Conservation (phyloP, 306 rosid genomes). For the Inga leiocalycina region DNA sequence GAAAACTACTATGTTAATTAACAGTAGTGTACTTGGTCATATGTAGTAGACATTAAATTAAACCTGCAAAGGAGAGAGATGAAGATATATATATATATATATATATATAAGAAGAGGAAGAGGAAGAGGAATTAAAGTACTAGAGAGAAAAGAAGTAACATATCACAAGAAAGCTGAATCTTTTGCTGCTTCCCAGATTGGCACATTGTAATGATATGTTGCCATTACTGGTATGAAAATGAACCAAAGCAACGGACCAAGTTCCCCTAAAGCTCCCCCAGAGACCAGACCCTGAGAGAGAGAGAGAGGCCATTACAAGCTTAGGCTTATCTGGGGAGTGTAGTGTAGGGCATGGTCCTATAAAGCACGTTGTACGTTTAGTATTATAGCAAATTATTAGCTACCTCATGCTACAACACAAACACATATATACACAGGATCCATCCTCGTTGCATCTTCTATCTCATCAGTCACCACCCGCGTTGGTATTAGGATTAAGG, state of each 20-base stretch:
- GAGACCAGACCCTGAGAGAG: background rate
- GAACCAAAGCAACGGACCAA: background rate
- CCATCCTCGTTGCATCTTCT: background rate
- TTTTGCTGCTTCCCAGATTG: background rate
- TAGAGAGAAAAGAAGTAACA: background rate
- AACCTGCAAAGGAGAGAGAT: background rate
- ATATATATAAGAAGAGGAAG: background rate
- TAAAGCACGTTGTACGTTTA: background rate
- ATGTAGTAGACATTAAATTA: too few species aligned
- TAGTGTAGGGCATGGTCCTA: constrained; percentile 1
- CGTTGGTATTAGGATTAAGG: too few species aligned
- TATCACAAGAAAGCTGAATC: background rate
- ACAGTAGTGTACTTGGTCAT: background rate
- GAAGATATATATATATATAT: background rate
- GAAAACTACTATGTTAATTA: background rate
- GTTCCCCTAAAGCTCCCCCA: background rate
- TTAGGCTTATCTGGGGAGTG: constrained; percentile 17
- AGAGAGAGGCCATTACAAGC: background rate
- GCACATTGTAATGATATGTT: constrained; percentile 6
- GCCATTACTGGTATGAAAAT: background rate
- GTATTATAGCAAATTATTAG: background rate
- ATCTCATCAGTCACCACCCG: background rate
- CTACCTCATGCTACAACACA: background rate
- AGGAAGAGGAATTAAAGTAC: background rate
- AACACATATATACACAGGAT: too few species aligned